phyloP scores from a whole-genome alignment of 1,284 basidiomycete genomes.

The Ganoderma multipileum region DNA sequence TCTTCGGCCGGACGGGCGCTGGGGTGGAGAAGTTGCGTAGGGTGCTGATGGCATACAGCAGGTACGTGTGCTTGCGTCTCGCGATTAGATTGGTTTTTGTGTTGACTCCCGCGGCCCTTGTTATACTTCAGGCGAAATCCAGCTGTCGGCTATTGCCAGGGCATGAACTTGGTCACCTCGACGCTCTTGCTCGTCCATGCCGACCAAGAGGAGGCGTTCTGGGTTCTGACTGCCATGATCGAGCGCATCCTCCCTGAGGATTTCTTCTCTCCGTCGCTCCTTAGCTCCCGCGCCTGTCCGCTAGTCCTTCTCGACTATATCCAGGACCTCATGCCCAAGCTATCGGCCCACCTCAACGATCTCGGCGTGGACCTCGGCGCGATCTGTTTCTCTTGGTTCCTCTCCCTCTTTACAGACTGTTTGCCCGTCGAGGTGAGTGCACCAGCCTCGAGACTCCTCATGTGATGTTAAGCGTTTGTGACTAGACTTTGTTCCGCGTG shows the following conservation, averaged over 20 bases:
- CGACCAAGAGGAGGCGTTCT: slow-evolving; percentile 96
- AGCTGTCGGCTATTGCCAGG: slow-evolving; percentile 88
- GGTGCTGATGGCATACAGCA: slow-evolving; percentile 90
- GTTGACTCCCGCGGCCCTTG: background rate
- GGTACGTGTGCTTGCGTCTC: slow-evolving; percentile 55
- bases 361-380: slow-evolving; percentile 92
- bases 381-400: slow-evolving; percentile 98
- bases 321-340: slow-evolving; percentile 76
- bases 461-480: slow-evolving; percentile 8
- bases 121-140: slow-evolving; percentile 75
- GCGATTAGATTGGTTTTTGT: background rate
- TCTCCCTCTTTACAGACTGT: slow-evolving; percentile 96
- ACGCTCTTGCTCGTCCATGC: slow-evolving; percentile 93
- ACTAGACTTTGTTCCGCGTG: slow-evolving; percentile 84
- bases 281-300: slow-evolving; percentile 94
- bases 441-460: slow-evolving; percentile 1
- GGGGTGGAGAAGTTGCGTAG: slow-evolving; percentile 92
- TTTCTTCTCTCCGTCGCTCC: slow-evolving; percentile 84
- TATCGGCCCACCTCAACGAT: slow-evolving; percentile 78
- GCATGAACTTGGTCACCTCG: slow-evolving; percentile 96
- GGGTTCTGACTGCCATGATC: slow-evolving; percentile 91
- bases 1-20: slow-evolving; percentile 94
- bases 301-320: slow-evolving; percentile 91
- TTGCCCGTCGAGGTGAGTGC: slow-evolving; percentile 86
- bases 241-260: slow-evolving; percentile 85